Conservation (phyloP, 805 yeast species). For the Priceomyces haplophilus region DNA sequence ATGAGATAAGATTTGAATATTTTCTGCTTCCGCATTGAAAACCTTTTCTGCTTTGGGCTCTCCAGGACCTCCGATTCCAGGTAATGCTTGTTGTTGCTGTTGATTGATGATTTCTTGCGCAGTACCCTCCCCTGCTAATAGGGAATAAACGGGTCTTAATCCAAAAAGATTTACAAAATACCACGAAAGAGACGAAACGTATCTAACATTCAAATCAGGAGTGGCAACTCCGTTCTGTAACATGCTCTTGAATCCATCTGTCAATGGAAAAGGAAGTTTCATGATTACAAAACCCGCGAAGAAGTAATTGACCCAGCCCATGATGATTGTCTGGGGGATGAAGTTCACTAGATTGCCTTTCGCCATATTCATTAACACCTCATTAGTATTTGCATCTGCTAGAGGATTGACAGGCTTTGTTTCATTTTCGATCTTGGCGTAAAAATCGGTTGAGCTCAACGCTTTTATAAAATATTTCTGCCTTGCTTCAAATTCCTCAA, state of each 20-base stretch:
- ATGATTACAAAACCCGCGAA: constrained; percentile 85
- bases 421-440: constrained; percentile 45
- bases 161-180: constrained; percentile 88
- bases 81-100: constrained; percentile 42
- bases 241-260: constrained; percentile 87
- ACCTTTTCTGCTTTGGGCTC: constrained; percentile 61
- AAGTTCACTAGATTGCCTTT: constrained; percentile 80
- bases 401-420: constrained; percentile 56
- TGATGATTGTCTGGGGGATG: constrained; percentile 87
- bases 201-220: constrained; percentile 79
- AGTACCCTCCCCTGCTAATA: constrained; percentile 55
- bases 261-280: constrained; percentile 84
- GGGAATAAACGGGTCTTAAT: constrained; percentile 70
- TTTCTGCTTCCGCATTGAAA: constrained; percentile 71
- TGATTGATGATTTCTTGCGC: constrained; percentile 45
- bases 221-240: constrained; percentile 85
- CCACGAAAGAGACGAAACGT: constrained; percentile 95
- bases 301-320: constrained; percentile 95
- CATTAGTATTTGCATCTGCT: constrained; percentile 67
- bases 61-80: constrained; percentile 49
- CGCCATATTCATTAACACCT: constrained; percentile 70
- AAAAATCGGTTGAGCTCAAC: constrained; percentile 52
- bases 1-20: constrained; percentile 60
- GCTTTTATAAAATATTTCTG: constrained; percentile 46
- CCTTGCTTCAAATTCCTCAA: constrained; percentile 51